Evolutionary conservation across 495 filamentous ascomycete species (phyloP).

Genomic region (Cercophora samala): DNA sequence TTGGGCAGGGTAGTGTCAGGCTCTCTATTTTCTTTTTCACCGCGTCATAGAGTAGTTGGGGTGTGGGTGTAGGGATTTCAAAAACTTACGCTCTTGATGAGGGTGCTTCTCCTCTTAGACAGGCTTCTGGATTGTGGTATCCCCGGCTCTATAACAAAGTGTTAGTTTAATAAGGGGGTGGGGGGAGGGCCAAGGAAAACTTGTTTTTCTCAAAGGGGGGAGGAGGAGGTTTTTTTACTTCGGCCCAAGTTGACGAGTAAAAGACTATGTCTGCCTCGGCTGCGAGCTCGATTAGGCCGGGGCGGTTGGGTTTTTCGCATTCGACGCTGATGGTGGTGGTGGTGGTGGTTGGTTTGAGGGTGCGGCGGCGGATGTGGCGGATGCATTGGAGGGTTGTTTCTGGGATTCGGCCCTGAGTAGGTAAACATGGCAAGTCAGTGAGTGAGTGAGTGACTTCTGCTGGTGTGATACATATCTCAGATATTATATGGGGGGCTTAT

Average conservation of each 20-base stretch:
- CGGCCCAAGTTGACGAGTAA: slow-evolving; percentile 68
- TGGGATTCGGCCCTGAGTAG: slow-evolving; percentile 61
- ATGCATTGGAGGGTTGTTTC: slow-evolving; percentile 62
- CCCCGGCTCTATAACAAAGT: slow-evolving; percentile 30
- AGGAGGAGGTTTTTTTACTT: too few relatives aligned
- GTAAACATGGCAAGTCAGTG: too few relatives aligned
- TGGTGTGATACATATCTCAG: neutral
- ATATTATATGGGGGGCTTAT: slow-evolving; percentile 19
- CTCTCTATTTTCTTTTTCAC: too few relatives aligned
- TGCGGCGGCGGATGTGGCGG: slow-evolving; percentile 52
- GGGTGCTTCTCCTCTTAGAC: slow-evolving; percentile 33
- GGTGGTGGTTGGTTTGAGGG: slow-evolving; percentile 41
- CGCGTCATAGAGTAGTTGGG: neutral
- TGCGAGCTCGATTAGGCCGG: slow-evolving; percentile 59
- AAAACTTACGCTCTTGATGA: slow-evolving; percentile 34
- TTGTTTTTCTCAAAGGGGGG: too few relatives aligned
- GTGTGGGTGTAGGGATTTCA: too few relatives aligned
- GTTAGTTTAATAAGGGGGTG: slow-evolving; percentile 8
- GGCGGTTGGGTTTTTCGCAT: slow-evolving; percentile 62
- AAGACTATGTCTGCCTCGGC: slow-evolving; percentile 64
- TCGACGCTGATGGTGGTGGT: slow-evolving; percentile 57
- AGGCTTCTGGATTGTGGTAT: slow-evolving; percentile 33
- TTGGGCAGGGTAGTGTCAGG: slow-evolving; percentile 13
- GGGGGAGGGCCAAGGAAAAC: too few relatives aligned
- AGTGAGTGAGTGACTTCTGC: too few relatives aligned